These are phyloP conservation scores for Pyricularia pennisetigena DNA, from an alignment of 2,329 filamentous ascomycete species.

Conservation along the genomic window DNA sequence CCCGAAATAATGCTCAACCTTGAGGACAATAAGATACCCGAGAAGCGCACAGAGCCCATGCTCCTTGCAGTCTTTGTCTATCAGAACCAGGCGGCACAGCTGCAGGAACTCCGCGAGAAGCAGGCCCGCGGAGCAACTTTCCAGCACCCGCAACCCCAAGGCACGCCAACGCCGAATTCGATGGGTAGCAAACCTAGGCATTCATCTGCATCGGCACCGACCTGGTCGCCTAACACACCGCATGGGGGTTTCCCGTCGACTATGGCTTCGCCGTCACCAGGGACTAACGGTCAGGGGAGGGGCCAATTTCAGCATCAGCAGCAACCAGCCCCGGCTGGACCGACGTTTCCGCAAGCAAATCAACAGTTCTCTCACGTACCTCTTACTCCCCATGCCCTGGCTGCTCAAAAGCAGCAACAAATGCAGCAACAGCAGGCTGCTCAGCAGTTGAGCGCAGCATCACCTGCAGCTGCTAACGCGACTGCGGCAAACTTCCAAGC, in stretches of 20 bases:
- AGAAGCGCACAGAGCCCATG: slow-evolving; percentile 61
- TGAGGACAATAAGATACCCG: slow-evolving; percentile 72
- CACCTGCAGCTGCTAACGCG: not conserved
- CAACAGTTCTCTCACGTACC: not conserved
- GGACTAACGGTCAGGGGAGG: slow-evolving; percentile 9
- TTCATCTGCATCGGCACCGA: slow-evolving; percentile 37
- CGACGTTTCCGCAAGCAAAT: slow-evolving; percentile 7
- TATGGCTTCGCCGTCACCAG: not conserved
- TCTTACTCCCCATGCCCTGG: not conserved
- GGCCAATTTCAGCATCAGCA: slow-evolving; percentile 25
- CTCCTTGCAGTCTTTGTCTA: slow-evolving; percentile 81
- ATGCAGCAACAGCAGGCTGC: slow-evolving; percentile 18
- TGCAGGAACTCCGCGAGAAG: not conserved
- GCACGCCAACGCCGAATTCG: slow-evolving; percentile 9
- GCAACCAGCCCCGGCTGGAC: slow-evolving; percentile 11
- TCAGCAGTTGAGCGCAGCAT: slow-evolving; percentile 22
- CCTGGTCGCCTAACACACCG: slow-evolving; percentile 43
- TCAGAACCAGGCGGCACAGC: slow-evolving; percentile 41
- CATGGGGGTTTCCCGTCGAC: slow-evolving; percentile 24
- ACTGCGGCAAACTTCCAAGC: not conserved
- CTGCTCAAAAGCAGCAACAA: not conserved
- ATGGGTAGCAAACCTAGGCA: slow-evolving; percentile 27
- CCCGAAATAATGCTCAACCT: slow-evolving; percentile 85
- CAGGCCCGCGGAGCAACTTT: not conserved
- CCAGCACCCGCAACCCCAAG: not conserved